Conservation (phyloP, 2,329 filamentous ascomycete species). For the Furcasterigmium sp. region DNA sequence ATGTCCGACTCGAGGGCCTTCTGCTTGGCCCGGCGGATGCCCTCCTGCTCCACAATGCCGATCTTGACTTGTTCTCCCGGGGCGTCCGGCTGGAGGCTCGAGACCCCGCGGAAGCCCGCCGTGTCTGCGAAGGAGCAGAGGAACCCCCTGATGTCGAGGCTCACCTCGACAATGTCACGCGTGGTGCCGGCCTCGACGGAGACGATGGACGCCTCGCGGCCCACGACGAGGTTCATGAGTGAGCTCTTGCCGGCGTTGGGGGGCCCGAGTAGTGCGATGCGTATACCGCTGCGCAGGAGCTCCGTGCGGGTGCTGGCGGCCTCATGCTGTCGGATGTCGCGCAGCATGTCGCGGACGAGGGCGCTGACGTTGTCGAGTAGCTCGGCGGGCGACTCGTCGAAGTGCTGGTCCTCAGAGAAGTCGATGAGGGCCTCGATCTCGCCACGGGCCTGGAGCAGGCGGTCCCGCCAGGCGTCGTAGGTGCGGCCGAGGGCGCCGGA, state of each 20-base stretch:
- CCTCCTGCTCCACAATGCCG: constrained; percentile 78
- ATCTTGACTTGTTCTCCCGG: constrained; percentile 33
- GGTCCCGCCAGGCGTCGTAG: constrained; percentile 78
- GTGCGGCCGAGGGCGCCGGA: constrained; percentile 63
- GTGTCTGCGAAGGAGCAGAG: constrained; percentile 94
- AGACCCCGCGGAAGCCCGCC: constrained; percentile 74
- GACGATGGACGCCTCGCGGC: constrained; percentile 91
- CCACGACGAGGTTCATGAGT: constrained; percentile 82
- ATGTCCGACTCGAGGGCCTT: constrained; percentile 81
- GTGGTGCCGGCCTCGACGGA: constrained; percentile 91
- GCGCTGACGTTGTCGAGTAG: constrained; percentile 64
- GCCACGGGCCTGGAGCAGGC: constrained; percentile 74
- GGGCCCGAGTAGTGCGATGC: constrained; percentile 79
- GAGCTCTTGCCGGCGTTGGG: constrained; percentile 96
- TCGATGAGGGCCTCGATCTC: constrained; percentile 95
- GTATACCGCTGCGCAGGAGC: constrained; percentile 78
- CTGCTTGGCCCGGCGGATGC: constrained; percentile 79
- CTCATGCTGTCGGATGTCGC: constrained; percentile 63
- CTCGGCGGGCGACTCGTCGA: constrained; percentile 76
- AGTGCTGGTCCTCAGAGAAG: constrained; percentile 95
- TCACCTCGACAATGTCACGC: constrained; percentile 86
- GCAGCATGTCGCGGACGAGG: constrained; percentile 57
- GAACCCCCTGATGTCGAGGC: constrained; percentile 83
- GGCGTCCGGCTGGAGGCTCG: constrained; percentile 16
- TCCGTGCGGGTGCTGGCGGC: constrained; percentile 77